A percentile compares a stretch with the other conserved stretches of the same genome.
These are phyloP conservation scores for Coprinopsis sp. DNA, from an alignment of 768 basidiomycete species.

Conservation along the genomic window DNA sequence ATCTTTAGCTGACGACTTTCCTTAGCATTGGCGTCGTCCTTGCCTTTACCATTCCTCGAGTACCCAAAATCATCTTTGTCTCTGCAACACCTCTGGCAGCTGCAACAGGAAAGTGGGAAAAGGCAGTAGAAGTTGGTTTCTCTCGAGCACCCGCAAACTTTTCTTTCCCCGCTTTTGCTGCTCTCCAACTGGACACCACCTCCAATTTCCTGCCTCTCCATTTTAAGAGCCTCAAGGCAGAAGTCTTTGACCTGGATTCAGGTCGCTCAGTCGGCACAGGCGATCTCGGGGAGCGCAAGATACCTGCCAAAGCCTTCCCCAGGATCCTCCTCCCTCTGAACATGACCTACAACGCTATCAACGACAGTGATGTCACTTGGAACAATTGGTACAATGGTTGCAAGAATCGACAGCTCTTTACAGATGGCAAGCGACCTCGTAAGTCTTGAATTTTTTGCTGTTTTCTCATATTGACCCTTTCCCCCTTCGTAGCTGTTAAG, in stretches of 20 bases:
- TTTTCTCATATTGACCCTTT: constrained; percentile 3
- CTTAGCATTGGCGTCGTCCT: constrained; percentile 62
- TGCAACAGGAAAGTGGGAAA: constrained; percentile 57
- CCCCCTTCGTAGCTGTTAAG: constrained; percentile 40
- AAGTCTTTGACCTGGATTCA: constrained; percentile 67
- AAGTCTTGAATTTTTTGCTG: constrained; percentile 22
- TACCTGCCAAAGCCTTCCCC: constrained; percentile 66
- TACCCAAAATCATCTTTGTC: constrained; percentile 68
- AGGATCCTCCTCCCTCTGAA: constrained; percentile 70
- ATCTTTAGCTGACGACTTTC: constrained; percentile 6
- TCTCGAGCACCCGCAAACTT: constrained; percentile 83
- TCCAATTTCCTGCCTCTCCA: constrained; percentile 74
- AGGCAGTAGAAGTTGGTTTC: constrained; percentile 58
- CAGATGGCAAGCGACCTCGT: constrained; percentile 56
- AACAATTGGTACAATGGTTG: constrained; percentile 74
- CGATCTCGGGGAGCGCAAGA: constrained; percentile 47
- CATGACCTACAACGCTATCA: constrained; percentile 77
- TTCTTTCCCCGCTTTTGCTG: constrained; percentile 74
- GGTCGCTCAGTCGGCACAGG: constrained; percentile 64
- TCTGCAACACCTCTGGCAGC: constrained; percentile 47
- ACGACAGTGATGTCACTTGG: constrained; percentile 82
- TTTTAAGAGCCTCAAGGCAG: constrained; percentile 62
- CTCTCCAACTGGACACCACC: constrained; percentile 72
- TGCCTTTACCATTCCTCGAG: constrained; percentile 79
- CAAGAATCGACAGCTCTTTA: constrained; percentile 49